Conservation (phyloP, 2,329 filamentous ascomycete species). For the Periconia digitata region DNA sequence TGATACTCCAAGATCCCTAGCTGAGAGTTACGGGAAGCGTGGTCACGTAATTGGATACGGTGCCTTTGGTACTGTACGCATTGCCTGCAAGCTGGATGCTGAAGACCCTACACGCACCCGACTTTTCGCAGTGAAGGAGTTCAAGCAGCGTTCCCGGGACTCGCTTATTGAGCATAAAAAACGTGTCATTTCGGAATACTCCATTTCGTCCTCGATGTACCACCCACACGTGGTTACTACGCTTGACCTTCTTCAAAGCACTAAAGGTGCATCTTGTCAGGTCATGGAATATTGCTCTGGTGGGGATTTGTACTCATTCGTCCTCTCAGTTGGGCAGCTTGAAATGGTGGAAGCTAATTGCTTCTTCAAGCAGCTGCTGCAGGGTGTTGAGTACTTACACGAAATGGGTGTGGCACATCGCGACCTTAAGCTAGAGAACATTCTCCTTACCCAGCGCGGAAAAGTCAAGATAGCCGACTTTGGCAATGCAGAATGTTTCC, state of each 20-base stretch:
- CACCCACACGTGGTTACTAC: slow-evolving; percentile 99
- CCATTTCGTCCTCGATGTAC: slow-evolving; percentile 93
- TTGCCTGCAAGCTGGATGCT: slow-evolving; percentile 92
- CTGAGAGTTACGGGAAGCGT: slow-evolving; percentile 98
- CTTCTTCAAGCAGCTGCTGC: slow-evolving; percentile 99
- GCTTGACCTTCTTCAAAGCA: slow-evolving; percentile 89
- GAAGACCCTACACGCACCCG: slow-evolving; percentile 77
- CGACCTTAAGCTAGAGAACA: slow-evolving; percentile 94
- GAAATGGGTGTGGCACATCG: slow-evolving; percentile 99
- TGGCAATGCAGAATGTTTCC: slow-evolving; percentile 97
- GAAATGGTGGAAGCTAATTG: slow-evolving; percentile 93
- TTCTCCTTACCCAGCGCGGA: slow-evolving; percentile 89
- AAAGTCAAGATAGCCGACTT: slow-evolving; percentile 98
- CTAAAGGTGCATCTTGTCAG: slow-evolving; percentile 97
- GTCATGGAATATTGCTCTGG: slow-evolving; percentile 99
- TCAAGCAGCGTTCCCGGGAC: slow-evolving; percentile 89
- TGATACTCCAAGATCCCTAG: slow-evolving; percentile 75
- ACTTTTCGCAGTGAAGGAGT: slow-evolving; percentile 97
- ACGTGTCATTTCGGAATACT: slow-evolving; percentile 93
- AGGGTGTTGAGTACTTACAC: slow-evolving; percentile 97
- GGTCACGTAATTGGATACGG: slow-evolving; percentile 95
- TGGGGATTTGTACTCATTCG: slow-evolving; percentile 90
- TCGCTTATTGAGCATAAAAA: slow-evolving; percentile 98
- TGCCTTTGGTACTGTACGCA: slow-evolving; percentile 94
- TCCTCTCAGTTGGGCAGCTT: slow-evolving; percentile 87